Base-by-base conservation (phyloP, 768 basidiomycete species). In the Boletus speciosus region DNA sequence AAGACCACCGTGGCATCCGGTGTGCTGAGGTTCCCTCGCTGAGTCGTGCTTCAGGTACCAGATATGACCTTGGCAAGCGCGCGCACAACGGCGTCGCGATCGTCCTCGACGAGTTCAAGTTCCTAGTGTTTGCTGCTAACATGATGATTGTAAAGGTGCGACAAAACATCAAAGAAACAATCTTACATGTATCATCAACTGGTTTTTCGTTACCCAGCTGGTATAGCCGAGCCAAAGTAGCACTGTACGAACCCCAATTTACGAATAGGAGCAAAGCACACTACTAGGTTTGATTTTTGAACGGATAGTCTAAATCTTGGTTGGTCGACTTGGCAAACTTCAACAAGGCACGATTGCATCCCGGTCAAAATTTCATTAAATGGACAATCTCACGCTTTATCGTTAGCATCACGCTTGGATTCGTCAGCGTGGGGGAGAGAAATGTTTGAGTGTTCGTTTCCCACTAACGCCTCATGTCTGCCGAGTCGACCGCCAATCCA, bases 401-500 rank as follows among this genome's bases (percentile, higher is more conserved):
- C 31, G 31, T 10, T 31, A 10, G 29, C 29, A 29, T 29, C 29
- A 29, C 29, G 29, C 29, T 29, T 8, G 29, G 29, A 29, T 29
- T 29, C 29, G 29, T 29, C 29, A 29, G 29, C 29, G 31, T 31
- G 31, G 31, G 31, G 31, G 25, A 29, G 29, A 31, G 31, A 3
- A 10, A 31, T 31, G 31, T 10, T 9, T 31, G 42, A 35, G 8
- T 46, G 14, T 42, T 42, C 43, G 14, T 42, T 59, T 66, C 55
- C 40, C 49, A 49, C 49, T 16, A 25, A 41, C 29, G 4, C 34
- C 12, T 36, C 63, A 69, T 68, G 67, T 67, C 66, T 39, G 23
- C 54, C 2, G 43, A 41, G 23, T 38, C 56, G 29, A 46, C 46
- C 27, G 46, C 36, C 32, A 49, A 55, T 47, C 50, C 56, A 32